Evolutionary conservation across 2,329 filamentous ascomycete species (phyloP).

Genomic region (Aspergillus pseudotamarii): DNA sequence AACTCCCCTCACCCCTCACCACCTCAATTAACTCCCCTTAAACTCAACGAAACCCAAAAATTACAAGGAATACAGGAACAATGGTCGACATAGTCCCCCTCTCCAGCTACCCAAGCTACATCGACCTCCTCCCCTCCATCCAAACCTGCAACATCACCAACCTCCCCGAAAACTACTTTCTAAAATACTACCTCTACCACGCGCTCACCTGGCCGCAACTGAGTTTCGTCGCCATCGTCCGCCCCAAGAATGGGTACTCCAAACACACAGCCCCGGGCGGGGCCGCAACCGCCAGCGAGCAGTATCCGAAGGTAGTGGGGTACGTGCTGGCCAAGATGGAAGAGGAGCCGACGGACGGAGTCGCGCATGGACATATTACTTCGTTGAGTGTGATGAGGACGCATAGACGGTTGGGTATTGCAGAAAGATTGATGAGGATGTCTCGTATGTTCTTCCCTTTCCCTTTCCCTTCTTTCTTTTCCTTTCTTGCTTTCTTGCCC

Average conservation of each 20-base stretch:
- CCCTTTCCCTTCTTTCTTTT: background rate
- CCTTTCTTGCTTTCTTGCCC: too few species aligned
- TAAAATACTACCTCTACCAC: conserved; percentile 99
- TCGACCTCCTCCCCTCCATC: conserved; percentile 82
- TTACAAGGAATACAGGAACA: conserved; percentile 22
- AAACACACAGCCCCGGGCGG: conserved; percentile 66
- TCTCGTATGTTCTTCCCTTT: conserved; percentile 65
- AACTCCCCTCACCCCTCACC: background rate
- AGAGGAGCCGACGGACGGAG: conserved; percentile 88
- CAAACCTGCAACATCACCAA: conserved; percentile 99
- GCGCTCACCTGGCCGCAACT: conserved; percentile 97
- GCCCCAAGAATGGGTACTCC: conserved; percentile 73
- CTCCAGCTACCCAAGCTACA: conserved; percentile 60
- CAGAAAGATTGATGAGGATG: conserved; percentile 97
- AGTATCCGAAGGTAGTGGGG: conserved; percentile 95
- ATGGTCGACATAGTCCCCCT: conserved; percentile 55
- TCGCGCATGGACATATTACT: conserved; percentile 95
- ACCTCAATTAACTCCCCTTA: conserved; percentile 1
- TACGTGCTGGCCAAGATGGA: conserved; percentile 99
- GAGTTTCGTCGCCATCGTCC: conserved; percentile 93
- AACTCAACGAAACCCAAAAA: background rate
- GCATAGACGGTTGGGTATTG: conserved; percentile 85
- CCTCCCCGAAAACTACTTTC: conserved; percentile 98
- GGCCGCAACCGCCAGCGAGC: conserved; percentile 23
- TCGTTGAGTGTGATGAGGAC: conserved; percentile 95